A percentile compares a stretch with the other conserved stretches of the same genome.
These are phyloP conservation scores for Trichophyton verrucosum DNA, from an alignment of 2,329 filamentous ascomycete genomes.

Conservation along the genomic window DNA sequence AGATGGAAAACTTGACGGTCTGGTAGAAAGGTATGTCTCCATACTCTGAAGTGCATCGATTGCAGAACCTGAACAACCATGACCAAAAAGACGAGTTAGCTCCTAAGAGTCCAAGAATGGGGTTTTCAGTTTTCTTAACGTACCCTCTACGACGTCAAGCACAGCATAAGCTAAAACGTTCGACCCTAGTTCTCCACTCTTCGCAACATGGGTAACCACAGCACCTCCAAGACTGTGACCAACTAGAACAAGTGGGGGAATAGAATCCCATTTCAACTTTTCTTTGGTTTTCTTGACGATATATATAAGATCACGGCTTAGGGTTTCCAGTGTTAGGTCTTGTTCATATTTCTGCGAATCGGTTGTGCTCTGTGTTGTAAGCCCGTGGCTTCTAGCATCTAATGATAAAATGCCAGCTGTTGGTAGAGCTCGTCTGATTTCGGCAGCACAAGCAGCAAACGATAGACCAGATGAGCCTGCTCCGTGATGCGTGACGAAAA, in stretches of 20 bases:
- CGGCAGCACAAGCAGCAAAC: slow-evolving; percentile 68
- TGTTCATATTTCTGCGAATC: slow-evolving; percentile 26
- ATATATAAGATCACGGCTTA: slow-evolving; percentile 59
- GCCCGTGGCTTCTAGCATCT: slow-evolving; percentile 80
- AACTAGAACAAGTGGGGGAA: slow-evolving; percentile 69
- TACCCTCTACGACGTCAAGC: slow-evolving; percentile 80
- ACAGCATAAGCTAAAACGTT: slow-evolving; percentile 75
- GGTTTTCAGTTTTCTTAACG: neutral
- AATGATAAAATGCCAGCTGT: slow-evolving; percentile 70
- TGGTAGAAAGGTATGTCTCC: slow-evolving; percentile 76
- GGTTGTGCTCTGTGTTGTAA: slow-evolving; percentile 35
- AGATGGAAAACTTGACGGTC: slow-evolving; percentile 66
- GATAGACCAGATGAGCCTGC: slow-evolving; percentile 87
- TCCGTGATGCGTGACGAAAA: slow-evolving; percentile 91
- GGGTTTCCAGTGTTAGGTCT: slow-evolving; percentile 59
- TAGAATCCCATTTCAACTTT: slow-evolving; percentile 57
- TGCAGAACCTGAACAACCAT: slow-evolving; percentile 50
- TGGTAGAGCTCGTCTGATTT: slow-evolving; percentile 65
- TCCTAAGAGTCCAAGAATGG: neutral
- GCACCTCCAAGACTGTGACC: slow-evolving; percentile 90
- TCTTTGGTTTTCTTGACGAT: slow-evolving; percentile 55
- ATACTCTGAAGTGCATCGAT: slow-evolving; percentile 92
- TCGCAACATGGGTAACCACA: slow-evolving; percentile 73
- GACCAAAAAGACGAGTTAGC: neutral
- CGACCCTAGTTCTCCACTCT: slow-evolving; percentile 50